Evolutionary conservation across 345 rosid species (phyloP).

Genomic region (sweet orange (Citrus sinensis)): DVS_A1.0 CM039166.1:20043501-20044000

Average conservation of each 20-base stretch:
- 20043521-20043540: no score
- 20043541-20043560: no score
- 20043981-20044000: conserved; percentile 27
- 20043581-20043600: no score
- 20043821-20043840: conserved; percentile 29
- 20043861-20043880: conserved; percentile 24
- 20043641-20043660: no score
- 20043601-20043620: no score
- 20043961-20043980: conserved; percentile 25
- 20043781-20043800: not conserved
- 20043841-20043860: conserved; percentile 30
- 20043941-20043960: conserved; percentile 8
- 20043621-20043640: no score
- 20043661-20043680: not conserved
- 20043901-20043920: conserved; percentile 17
- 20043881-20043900: conserved; percentile 10
- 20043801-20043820: not conserved
- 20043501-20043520: no score
- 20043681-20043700: not conserved
- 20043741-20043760: not conserved
- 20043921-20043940: conserved; percentile 6
- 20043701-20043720: not conserved
- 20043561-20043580: no score
- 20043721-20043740: not conserved
- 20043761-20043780: not conserved